Percentiles rank a stretch among this genome's conserved stretches.
These are phyloP conservation scores for Phytophthora constricta DNA, from an alignment of 352 stramenopile genomes.

Conservation along the genomic window DNA sequence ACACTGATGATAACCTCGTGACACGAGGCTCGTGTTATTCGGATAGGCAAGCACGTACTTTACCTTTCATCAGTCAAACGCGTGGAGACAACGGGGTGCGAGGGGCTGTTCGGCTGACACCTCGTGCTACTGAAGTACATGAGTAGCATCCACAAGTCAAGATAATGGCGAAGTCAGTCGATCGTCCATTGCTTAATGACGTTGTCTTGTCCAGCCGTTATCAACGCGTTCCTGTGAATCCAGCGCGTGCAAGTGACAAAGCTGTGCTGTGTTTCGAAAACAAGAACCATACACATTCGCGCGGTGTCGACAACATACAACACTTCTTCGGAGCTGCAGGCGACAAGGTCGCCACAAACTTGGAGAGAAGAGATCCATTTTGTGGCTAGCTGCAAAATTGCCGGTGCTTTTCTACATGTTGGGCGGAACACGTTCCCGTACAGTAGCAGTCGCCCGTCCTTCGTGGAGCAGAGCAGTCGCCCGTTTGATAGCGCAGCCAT, in stretches of 20 bases:
- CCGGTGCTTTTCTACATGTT: slow-evolving; percentile 12
- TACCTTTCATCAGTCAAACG: no score
- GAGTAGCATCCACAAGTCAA: no score
- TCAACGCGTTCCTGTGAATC: slow-evolving; percentile 46
- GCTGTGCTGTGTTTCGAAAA: slow-evolving; percentile 58
- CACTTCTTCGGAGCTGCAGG: slow-evolving; percentile 64
- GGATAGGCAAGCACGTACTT: no score
- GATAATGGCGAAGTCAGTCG: no score
- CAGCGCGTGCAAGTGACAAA: slow-evolving; percentile 74
- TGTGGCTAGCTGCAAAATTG: slow-evolving; percentile 49
- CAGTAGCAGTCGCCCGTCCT: slow-evolving; percentile 63
- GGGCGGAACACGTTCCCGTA: slow-evolving; percentile 38
- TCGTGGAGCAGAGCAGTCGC: slow-evolving; percentile 67
- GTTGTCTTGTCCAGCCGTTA: slow-evolving; percentile 72
- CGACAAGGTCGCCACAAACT: slow-evolving; percentile 45
- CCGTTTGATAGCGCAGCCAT: slow-evolving; percentile 34
- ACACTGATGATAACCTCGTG: no score
- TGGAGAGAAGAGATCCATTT: slow-evolving; percentile 76
- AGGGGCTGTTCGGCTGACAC: no score
- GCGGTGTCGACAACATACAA: slow-evolving; percentile 65
- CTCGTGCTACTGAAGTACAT: no score
- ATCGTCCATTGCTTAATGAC: slow-evolving; percentile 76
- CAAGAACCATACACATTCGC: slow-evolving; percentile 38
- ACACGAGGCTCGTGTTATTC: no score
- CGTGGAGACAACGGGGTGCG: no score